Evolutionary conservation across 768 basidiomycete genomes (phyloP), one percentile per base, ranked within the genome.

Genomic region (Cyclocybe aegerita): DNA sequence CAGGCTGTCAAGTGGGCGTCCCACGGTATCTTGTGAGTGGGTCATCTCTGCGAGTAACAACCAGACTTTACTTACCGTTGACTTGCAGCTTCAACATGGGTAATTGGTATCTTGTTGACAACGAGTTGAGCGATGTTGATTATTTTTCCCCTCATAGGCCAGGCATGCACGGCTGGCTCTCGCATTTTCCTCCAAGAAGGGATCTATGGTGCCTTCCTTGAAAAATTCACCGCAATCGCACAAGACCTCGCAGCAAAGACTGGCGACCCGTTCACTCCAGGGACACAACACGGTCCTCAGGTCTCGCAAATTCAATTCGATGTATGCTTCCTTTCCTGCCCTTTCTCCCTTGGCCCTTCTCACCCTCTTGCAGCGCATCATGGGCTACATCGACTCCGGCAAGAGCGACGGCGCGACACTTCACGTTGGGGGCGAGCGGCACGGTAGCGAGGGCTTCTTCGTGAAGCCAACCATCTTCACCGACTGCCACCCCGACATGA

Each of bases 131-230:
- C 4, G 42, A 31, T 4, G 9, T 63, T 84, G 78, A 66, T 66
- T n/a, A 35, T 33, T 40, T 36, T n/a, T 43, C 29, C 10, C 65
- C 85, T 83, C 60, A 79, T 81, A 53, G 87, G 90, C 23, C 90
- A 93, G 67, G 73, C 76, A 14, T 93, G 90, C 69, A 81, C 80
- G 55, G 89, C 89, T 9, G 87, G 90, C 8, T 87, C 89, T 14
- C 80, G 93, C 51, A 83, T 93, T 59, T 90, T 78, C 60, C 88
- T 93, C 4, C 90, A 93, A 60, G 82, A 78, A 55, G 70, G 71
- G 3, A 80, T 93, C 57, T 92, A 93, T 67, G 90, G 92, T 65
- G 68, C 81, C 55, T 92, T 93, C 74, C 61, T 91, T 46, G 61
- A 67, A 44, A 66, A 54, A 39, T 83, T 91, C 66, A 71, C 73